Base-by-base conservation (phyloP, 1,139 yeast species). In the Geotrichum citri-aurantii region DNA sequence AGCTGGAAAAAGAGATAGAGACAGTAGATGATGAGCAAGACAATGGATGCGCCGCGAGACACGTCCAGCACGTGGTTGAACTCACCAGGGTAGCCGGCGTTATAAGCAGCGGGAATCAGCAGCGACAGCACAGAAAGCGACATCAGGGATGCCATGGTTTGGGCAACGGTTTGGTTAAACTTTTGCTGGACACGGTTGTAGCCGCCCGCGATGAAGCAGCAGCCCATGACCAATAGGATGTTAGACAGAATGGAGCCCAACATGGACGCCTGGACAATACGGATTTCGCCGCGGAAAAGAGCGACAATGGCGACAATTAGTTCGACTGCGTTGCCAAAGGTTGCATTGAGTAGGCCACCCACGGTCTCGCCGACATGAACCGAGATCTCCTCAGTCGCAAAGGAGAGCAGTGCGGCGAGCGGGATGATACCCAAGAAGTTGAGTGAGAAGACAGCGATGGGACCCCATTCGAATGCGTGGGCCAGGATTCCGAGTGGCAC, bases 181-280 rank as follows among this genome's bases (percentile, higher is more conserved):
- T 81, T 81, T 73, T 93, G 98, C 71, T 88, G 95, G 50, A 85
- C 81, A 62, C 95, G 81, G 65, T 88, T 86, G 70, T 85, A 79
- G n/a, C 99, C 99, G 59, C 99, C 99, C 54, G 91, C 93, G 40
- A 93, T 75, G 71, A 93, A 93, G 70, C 97, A 91, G 73, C 95
- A 87, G 19, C 99, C 99, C 62, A 93, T 79, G 4, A 93, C 99
- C 62, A 93, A 79, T 62, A 93, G 77, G 67, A 91, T 76, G 73
- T 93, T 93, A 56, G 96, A 88, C 61, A 93, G 78, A 63, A 93
- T 88, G 58, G 96, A 87, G 37, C 99, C 99, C 62, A 93, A 80
- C 98, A 93, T 92, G 33, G 96, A 87, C 1, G 98, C 96, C 73
- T 93, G 81, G 48, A 93, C 98, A 68, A 93, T 92, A 65, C 96